phyloP scores from a whole-genome alignment of 192 early-diverging fungal genomes.

The Phlyctochytrium bullatum region DNA sequence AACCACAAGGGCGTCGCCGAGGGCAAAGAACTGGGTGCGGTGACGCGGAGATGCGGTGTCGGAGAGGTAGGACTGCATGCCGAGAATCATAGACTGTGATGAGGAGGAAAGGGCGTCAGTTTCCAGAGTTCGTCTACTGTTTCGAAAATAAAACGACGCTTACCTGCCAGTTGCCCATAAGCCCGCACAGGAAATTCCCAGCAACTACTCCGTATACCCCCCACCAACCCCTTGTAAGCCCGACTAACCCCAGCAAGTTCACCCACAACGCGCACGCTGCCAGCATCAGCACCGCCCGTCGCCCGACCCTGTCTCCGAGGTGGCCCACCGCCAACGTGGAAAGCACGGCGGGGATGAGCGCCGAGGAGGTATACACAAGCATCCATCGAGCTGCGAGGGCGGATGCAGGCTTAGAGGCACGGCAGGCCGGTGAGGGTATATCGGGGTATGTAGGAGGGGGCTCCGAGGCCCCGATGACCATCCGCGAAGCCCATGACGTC shows the following conservation, averaged over 20 bases:
- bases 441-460: too few species aligned
- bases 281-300: neutral
- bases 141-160: neutral
- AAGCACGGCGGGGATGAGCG: neutral
- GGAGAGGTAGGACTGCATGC: neutral
- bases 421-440: too few species aligned
- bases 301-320: neutral
- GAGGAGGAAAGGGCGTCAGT: neutral
- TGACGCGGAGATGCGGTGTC: neutral
- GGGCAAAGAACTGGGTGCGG: neutral
- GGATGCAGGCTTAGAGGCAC: neutral
- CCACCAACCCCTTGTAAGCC: neutral
- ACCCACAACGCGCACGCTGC: neutral
- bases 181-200: neutral
- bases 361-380: neutral
- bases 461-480: too few species aligned
- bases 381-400: neutral
- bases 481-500: too few species aligned
- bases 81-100: neutral
- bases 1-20: neutral
- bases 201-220: neutral
- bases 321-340: neutral
- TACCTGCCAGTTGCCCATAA: neutral
- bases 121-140: too few species aligned
- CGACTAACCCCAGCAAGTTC: neutral